These are phyloP conservation scores for Dissoconium aciculare DNA, from an alignment of 2,329 filamentous ascomycete species.

Conservation along the genomic window DNA sequence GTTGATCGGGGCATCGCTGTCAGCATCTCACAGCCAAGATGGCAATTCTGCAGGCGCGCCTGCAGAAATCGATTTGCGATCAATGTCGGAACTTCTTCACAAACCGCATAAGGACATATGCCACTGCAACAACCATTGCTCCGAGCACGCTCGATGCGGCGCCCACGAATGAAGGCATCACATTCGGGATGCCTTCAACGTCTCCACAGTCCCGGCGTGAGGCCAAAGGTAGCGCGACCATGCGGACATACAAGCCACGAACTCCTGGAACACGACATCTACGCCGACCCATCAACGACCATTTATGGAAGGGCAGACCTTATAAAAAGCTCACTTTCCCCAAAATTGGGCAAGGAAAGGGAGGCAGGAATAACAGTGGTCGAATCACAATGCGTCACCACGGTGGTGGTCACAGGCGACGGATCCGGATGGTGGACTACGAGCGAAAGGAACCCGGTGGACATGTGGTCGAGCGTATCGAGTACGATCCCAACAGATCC, in stretches of 20 bases:
- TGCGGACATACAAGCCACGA: slow-evolving; percentile 84
- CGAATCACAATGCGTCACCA: slow-evolving; percentile 78
- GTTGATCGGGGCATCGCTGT: no score
- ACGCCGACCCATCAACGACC: slow-evolving; percentile 83
- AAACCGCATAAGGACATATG: slow-evolving; percentile 37
- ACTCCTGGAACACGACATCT: slow-evolving; percentile 89
- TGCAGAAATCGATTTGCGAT: slow-evolving; percentile 37
- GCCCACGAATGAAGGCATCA: slow-evolving; percentile 11
- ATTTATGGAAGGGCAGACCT: slow-evolving; percentile 87
- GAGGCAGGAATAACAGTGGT: slow-evolving; percentile 79
- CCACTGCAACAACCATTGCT: slow-evolving; percentile 33
- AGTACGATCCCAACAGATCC: slow-evolving; percentile 86
- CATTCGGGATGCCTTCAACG: slow-evolving; percentile 16
- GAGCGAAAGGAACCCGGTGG: slow-evolving; percentile 61
- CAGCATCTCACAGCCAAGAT: slow-evolving; percentile 53
- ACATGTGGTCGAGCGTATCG: slow-evolving; percentile 82
- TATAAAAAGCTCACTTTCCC: slow-evolving; percentile 70
- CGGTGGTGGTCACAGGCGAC: slow-evolving; percentile 80
- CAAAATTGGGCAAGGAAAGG: slow-evolving; percentile 84
- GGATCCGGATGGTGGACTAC: slow-evolving; percentile 88
- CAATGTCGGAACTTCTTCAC: slow-evolving; percentile 35
- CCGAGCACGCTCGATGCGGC: slow-evolving; percentile 15
- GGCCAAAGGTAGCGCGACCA: slow-evolving; percentile 29
- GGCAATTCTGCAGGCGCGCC: no score
- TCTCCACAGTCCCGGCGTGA: slow-evolving; percentile 23